phyloP scores from a whole-genome alignment of 2,329 filamentous ascomycete species.

The Harringtonia aguacate region DNA sequence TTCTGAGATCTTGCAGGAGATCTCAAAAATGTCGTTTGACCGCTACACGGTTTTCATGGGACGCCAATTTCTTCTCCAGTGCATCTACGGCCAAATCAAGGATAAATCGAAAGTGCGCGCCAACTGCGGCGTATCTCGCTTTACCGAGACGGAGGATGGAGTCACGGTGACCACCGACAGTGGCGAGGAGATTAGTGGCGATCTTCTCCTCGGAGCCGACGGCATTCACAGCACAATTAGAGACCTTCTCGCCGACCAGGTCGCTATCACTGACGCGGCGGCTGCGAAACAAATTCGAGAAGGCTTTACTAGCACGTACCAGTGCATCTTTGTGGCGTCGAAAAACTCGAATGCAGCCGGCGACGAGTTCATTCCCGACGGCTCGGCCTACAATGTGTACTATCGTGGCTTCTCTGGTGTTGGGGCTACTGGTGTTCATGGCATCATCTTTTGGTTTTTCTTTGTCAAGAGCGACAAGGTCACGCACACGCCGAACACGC shows the following conservation, averaged over 20 bases:
- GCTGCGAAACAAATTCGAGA: neutral
- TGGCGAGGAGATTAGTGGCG: constrained; percentile 18
- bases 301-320: neutral
- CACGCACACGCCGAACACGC: neutral
- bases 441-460: neutral
- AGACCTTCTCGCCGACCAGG: neutral
- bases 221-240: constrained; percentile 23
- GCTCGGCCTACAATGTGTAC: neutral
- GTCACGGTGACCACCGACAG: constrained; percentile 20
- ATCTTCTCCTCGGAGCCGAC: constrained; percentile 25
- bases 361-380: neutral
- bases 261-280: neutral
- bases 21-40: neutral
- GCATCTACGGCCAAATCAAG: constrained; percentile 20
- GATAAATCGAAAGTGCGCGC: constrained; percentile 21
- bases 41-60: constrained; percentile 20
- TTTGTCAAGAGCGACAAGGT: neutral
- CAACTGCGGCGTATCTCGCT: constrained; percentile 16
- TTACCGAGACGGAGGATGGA: constrained; percentile 13
- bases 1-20: neutral
- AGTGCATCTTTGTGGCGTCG: neutral
- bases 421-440: neutral
- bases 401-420: neutral
- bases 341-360: neutral
- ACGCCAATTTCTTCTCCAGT: constrained; percentile 20